Conservation (phyloP, 768 basidiomycete genomes). For the Pulveroboletus sp. region DNA sequence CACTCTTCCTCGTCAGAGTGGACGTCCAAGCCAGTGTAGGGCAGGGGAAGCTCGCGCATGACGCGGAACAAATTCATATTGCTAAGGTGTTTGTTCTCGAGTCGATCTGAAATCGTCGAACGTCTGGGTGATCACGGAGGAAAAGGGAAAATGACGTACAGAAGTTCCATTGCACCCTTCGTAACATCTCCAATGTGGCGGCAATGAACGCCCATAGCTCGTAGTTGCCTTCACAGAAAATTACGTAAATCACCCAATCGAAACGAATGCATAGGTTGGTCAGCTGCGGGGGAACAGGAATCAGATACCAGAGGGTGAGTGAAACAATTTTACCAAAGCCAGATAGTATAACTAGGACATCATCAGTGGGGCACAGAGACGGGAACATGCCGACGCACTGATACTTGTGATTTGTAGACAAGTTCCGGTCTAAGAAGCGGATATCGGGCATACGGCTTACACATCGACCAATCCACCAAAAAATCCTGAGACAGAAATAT, state of each 20-base stretch:
- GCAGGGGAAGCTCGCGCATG: constrained; percentile 81
- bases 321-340: constrained; percentile 54
- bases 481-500: constrained; percentile 56
- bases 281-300: constrained; percentile 40
- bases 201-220: constrained; percentile 63
- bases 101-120: constrained; percentile 48
- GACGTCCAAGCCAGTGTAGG: constrained; percentile 61
- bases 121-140: not conserved
- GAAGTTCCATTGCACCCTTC: constrained; percentile 92
- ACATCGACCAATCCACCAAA: constrained; percentile 89
- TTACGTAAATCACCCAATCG: constrained; percentile 79
- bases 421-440: constrained; percentile 72
- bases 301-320: not conserved
- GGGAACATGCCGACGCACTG: constrained; percentile 38
- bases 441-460: constrained; percentile 53
- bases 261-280: constrained; percentile 77
- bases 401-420: constrained; percentile 62
- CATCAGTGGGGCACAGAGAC: not conserved
- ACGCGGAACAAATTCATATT: constrained; percentile 92
- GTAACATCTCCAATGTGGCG: constrained; percentile 70
- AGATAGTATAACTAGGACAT: constrained; percentile 65
- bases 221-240: constrained; percentile 43
- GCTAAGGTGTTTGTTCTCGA: constrained; percentile 91
- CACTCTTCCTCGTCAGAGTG: constrained; percentile 45
- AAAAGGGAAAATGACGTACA: constrained; percentile 41